phyloP scores from a whole-genome alignment of 2,329 filamentous ascomycete species.

The Calonectria montana region DNA sequence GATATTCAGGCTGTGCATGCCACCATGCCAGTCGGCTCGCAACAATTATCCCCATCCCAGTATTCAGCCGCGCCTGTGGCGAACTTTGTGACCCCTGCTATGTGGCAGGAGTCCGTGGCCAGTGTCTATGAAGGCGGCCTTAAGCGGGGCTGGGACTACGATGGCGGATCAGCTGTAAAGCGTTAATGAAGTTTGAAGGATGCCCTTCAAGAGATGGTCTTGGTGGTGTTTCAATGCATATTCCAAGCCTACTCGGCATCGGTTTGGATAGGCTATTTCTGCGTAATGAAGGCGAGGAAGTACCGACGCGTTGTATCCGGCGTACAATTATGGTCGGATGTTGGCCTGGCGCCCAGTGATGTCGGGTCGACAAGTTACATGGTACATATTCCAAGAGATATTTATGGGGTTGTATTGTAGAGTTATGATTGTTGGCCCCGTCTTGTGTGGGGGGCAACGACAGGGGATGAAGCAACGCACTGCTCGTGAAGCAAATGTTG shows the following conservation, averaged over 20 bases:
- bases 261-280: neutral
- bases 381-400: neutral
- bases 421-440: neutral
- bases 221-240: neutral
- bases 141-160: slow-evolving; percentile 72
- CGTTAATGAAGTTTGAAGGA: slow-evolving; percentile 35
- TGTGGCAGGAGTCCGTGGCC: slow-evolving; percentile 80
- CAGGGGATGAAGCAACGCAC: neutral
- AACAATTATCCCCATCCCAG: slow-evolving; percentile 61
- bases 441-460: neutral
- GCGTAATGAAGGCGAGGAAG: neutral
- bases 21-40: slow-evolving; percentile 57
- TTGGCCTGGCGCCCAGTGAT: neutral
- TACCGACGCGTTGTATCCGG: neutral
- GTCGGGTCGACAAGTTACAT: neutral
- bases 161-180: slow-evolving; percentile 50
- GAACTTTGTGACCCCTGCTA: slow-evolving; percentile 74
- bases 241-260: neutral
- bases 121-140: slow-evolving; percentile 75
- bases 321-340: slow-evolving; percentile 2
- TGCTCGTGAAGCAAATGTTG: neutral
- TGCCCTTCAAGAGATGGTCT: neutral
- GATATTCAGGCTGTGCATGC: slow-evolving; percentile 62
- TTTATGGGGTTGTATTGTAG: slow-evolving; percentile 3
- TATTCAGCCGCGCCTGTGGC: slow-evolving; percentile 66